These are phyloP conservation scores for Kwoniella sp. DNA, from an alignment of 768 basidiomycete genomes.

Conservation along the genomic window DNA sequence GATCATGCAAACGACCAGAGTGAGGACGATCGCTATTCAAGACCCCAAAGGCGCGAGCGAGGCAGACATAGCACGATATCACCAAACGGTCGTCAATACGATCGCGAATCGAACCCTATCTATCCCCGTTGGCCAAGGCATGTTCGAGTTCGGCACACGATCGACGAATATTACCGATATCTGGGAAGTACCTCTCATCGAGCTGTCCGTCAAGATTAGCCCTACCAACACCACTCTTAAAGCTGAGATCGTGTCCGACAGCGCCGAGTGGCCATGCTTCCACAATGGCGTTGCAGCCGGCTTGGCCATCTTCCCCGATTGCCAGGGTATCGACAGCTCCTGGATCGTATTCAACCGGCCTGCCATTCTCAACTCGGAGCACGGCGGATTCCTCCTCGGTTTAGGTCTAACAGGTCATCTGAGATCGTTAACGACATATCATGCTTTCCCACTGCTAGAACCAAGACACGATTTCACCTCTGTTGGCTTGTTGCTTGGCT, in stretches of 20 bases:
- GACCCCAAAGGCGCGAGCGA: slow-evolving; percentile 81
- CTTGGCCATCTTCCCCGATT: slow-evolving; percentile 75
- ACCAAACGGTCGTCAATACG: slow-evolving; percentile 75
- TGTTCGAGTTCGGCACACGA: slow-evolving; percentile 88
- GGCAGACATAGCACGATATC: slow-evolving; percentile 80
- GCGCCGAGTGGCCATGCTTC: slow-evolving; percentile 89
- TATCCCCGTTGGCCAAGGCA: slow-evolving; percentile 81
- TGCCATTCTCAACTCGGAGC: slow-evolving; percentile 81
- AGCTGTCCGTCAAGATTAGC: slow-evolving; percentile 53
- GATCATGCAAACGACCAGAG: slow-evolving; percentile 78
- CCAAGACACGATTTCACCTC: slow-evolving; percentile 95
- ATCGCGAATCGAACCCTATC: slow-evolving; percentile 88
- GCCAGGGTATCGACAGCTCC: slow-evolving; percentile 78
- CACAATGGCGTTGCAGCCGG: slow-evolving; percentile 96
- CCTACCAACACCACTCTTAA: slow-evolving; percentile 51
- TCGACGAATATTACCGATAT: slow-evolving; percentile 63
- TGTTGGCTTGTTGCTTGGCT: slow-evolving; percentile 88
- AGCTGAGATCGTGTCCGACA: slow-evolving; percentile 74
- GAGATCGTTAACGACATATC: slow-evolving; percentile 86
- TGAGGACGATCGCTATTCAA: slow-evolving; percentile 66
- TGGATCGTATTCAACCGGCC: slow-evolving; percentile 96
- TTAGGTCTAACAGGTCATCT: slow-evolving; percentile 90
- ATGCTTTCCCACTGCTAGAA: slow-evolving; percentile 91
- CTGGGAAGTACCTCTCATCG: slow-evolving; percentile 52
- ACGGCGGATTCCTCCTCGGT: slow-evolving; percentile 94